Evolutionary conservation across 2,329 filamentous ascomycete genomes (phyloP).

Genomic region (Lachnellula hyalina): DNA sequence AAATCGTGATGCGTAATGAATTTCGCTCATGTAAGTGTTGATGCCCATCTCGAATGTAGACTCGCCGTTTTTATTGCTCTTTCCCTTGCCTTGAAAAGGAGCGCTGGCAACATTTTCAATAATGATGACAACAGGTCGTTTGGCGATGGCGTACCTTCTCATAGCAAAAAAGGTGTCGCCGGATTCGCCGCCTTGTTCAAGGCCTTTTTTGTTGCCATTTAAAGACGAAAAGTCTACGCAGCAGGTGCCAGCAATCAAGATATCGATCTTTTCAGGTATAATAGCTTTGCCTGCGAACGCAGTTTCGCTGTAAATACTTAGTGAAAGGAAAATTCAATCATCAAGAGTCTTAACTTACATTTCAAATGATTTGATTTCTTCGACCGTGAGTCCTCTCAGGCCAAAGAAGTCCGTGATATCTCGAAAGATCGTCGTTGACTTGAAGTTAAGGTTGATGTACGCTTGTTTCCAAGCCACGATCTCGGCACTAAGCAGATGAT

Average conservation of each 20-base stretch:
- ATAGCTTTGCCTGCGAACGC: slow-evolving; percentile 55
- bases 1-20: slow-evolving; percentile 51
- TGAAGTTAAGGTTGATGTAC: slow-evolving; percentile 57
- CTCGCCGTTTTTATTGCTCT: slow-evolving; percentile 4
- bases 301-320: slow-evolving; percentile 46
- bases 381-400: slow-evolving; percentile 31
- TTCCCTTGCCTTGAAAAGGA: slow-evolving; percentile 44
- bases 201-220: slow-evolving; percentile 50
- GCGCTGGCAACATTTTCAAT: slow-evolving; percentile 65
- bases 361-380: slow-evolving; percentile 11
- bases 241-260: slow-evolving; percentile 67
- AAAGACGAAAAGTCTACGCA: slow-evolving; percentile 70
- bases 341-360: slow-evolving; percentile 38
- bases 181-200: slow-evolving; percentile 57
- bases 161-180: slow-evolving; percentile 59
- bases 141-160: slow-evolving; percentile 48
- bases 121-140: slow-evolving; percentile 58
- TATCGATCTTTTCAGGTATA: slow-evolving; percentile 54
- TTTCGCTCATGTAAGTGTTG: slow-evolving; percentile 12
- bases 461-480: slow-evolving; percentile 60
- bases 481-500: slow-evolving; percentile 58
- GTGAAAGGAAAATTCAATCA: slow-evolving; percentile 2
- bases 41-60: slow-evolving; percentile 6
- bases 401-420: slow-evolving; percentile 51
- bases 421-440: slow-evolving; percentile 47